phyloP scores from a whole-genome alignment of 495 filamentous ascomycete species.

The Letharia columbiana region DNA sequence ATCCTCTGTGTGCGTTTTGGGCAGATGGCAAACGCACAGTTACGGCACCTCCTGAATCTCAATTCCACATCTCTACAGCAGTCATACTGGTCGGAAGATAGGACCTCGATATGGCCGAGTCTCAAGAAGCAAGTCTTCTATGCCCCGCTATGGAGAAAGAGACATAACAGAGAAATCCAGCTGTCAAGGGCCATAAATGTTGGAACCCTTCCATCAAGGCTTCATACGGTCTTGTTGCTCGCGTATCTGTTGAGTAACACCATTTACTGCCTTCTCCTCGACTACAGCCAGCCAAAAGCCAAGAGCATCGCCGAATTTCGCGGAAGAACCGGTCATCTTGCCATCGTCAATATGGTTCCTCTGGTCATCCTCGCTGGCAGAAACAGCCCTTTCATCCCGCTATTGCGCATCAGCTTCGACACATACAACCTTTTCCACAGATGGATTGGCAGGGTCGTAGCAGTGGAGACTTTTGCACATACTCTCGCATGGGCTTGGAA shows the following conservation, averaged over 20 bases:
- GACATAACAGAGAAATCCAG: constrained; percentile 83
- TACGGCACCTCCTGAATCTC: constrained; percentile 65
- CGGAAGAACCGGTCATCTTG: constrained; percentile 74
- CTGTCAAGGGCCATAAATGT: constrained; percentile 80
- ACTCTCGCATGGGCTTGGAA: constrained; percentile 59
- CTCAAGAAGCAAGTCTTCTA: constrained; percentile 78
- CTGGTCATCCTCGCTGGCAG: constrained; percentile 80
- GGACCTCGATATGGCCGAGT: constrained; percentile 55
- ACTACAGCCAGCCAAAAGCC: constrained; percentile 47
- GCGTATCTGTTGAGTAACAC: constrained; percentile 69
- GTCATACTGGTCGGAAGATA: constrained; percentile 55
- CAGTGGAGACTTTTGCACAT: constrained; percentile 68
- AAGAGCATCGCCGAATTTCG: constrained; percentile 59
- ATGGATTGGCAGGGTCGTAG: constrained; percentile 86
- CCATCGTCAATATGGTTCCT: constrained; percentile 84
- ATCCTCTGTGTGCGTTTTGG: constrained; percentile 50
- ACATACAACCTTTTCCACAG: constrained; percentile 92
- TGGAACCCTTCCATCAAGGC: constrained; percentile 78
- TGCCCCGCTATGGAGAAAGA: constrained; percentile 68
- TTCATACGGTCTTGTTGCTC: constrained; percentile 68
- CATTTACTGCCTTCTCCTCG: constrained; percentile 66
- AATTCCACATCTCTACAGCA: constrained; percentile 42
- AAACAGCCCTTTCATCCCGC: constrained; percentile 82
- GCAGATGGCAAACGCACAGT: constrained; percentile 54
- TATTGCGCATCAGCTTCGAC: constrained; percentile 86